Conservation (phyloP, 2,329 filamentous ascomycete species). For the Colletotrichum lupini region DNA sequence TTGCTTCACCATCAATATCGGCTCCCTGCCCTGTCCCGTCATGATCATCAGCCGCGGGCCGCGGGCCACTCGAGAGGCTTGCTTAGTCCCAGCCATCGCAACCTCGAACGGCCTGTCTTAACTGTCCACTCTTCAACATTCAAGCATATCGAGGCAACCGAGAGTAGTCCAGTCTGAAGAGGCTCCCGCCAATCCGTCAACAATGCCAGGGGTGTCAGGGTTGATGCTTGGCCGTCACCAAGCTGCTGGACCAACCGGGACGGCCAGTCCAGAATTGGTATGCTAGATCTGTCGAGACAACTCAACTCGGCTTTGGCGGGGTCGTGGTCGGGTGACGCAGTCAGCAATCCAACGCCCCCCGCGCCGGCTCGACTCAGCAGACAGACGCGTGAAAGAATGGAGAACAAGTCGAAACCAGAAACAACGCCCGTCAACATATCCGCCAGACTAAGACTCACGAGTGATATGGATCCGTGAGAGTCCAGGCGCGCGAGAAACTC, state of each 20-base stretch:
- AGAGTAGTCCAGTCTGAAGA: not conserved
- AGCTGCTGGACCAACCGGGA: constrained; percentile 17
- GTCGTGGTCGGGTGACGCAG: constrained; percentile 26
- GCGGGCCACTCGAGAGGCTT: constrained; percentile 31
- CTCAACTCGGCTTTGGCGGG: constrained; percentile 31
- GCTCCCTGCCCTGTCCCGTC: constrained; percentile 22
- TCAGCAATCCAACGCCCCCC: constrained; percentile 24
- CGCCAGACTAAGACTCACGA: not conserved
- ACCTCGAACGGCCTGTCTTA: not conserved
- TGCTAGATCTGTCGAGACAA: constrained; percentile 3
- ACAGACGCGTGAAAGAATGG: constrained; percentile 16
- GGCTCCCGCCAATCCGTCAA: constrained; percentile 12
- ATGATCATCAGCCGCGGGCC: constrained; percentile 34
- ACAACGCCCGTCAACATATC: constrained; percentile 5
- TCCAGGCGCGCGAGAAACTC: constrained; percentile 20
- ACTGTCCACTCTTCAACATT: constrained; percentile 4
- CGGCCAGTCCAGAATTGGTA: constrained; percentile 13
- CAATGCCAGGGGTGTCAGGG: constrained; percentile 14
- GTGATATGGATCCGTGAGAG: constrained; percentile 1
- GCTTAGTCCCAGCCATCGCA: constrained; percentile 20
- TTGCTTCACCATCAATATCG: constrained; percentile 33
- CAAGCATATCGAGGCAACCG: not conserved
- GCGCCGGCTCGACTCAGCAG: not conserved
- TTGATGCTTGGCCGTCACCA: constrained; percentile 26
- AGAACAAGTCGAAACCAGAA: constrained; percentile 5